phyloP scores from a whole-genome alignment of 2,329 filamentous ascomycete genomes.

The Madurella fahalii region DNA sequence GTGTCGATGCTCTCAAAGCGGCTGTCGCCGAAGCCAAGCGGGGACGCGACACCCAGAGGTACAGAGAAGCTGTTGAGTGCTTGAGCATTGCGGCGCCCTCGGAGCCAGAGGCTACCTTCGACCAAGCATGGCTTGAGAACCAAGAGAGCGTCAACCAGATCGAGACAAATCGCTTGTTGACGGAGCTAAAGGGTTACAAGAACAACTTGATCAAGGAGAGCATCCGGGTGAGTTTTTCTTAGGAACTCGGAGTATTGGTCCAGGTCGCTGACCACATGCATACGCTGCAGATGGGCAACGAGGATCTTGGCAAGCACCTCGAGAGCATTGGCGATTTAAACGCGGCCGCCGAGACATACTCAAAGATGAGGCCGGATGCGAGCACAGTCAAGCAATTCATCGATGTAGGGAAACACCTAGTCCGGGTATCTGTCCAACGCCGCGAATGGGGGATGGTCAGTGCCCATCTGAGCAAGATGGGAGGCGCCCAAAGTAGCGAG shows the following conservation, averaged over 20 bases:
- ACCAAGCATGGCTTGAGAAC: constrained; percentile 70
- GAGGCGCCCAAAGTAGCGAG: constrained; percentile 43
- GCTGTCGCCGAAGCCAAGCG: constrained; percentile 72
- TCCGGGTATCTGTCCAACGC: constrained; percentile 70
- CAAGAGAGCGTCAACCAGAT: constrained; percentile 62
- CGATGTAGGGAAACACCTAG: constrained; percentile 75
- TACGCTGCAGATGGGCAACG: constrained; percentile 74
- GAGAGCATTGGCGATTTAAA: constrained; percentile 72
- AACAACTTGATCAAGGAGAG: constrained; percentile 98
- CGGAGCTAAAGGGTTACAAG: constrained; percentile 86
- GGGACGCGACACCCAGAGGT: constrained; percentile 68
- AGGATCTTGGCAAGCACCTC: constrained; percentile 82
- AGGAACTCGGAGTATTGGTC: neutral
- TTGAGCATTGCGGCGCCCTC: constrained; percentile 60
- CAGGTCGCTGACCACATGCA: neutral
- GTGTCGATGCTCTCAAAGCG: constrained; percentile 73
- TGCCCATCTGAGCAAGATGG: constrained; percentile 60
- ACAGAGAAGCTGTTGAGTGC: constrained; percentile 63
- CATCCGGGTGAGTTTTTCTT: constrained; percentile 62
- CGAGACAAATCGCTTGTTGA: constrained; percentile 73
- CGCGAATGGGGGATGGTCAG: constrained; percentile 71
- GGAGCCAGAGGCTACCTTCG: constrained; percentile 63
- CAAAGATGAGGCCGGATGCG: constrained; percentile 85
- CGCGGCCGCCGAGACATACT: constrained; percentile 71
- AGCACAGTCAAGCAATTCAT: constrained; percentile 78